Evolutionary conservation across 331 rosid species (phyloP).

Genomic region (Acacia concinna): DNA sequence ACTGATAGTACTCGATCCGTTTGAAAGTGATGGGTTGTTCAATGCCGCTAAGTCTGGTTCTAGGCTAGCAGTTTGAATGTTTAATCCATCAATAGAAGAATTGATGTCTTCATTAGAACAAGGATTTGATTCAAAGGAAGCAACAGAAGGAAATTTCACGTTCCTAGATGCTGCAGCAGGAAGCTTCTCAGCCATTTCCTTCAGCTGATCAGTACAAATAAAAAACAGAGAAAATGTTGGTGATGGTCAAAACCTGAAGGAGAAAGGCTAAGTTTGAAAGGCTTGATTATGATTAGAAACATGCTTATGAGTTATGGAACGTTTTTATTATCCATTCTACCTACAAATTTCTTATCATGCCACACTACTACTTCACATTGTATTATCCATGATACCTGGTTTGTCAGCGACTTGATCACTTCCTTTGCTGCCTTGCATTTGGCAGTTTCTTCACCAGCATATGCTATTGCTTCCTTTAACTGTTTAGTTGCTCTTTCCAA

Average conservation of each 20-base stretch:
- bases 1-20: constrained; percentile 60
- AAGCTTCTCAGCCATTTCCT: constrained; percentile 94
- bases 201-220: constrained; percentile 55
- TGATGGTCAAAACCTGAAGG: neutral
- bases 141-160: constrained; percentile 69
- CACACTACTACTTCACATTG: neutral
- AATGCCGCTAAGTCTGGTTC: constrained; percentile 69
- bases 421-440: constrained; percentile 94
- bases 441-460: constrained; percentile 86
- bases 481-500: constrained; percentile 92
- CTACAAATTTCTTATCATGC: neutral
- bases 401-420: constrained; percentile 96
- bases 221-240: constrained; percentile 13
- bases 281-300: constrained; percentile 7
- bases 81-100: constrained; percentile 58
- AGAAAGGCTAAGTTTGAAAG: neutral
- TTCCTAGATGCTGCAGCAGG: constrained; percentile 81
- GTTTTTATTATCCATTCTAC: too few species aligned
- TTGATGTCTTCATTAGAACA: constrained; percentile 55
- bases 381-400: constrained; percentile 58
- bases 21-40: constrained; percentile 59
- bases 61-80: constrained; percentile 57
- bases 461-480: constrained; percentile 86
- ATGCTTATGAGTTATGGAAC: neutral
- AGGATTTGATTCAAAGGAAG: constrained; percentile 67